Base-by-base conservation (phyloP, 257 asterid genomes). In the Solanum peruvianum region DNA sequence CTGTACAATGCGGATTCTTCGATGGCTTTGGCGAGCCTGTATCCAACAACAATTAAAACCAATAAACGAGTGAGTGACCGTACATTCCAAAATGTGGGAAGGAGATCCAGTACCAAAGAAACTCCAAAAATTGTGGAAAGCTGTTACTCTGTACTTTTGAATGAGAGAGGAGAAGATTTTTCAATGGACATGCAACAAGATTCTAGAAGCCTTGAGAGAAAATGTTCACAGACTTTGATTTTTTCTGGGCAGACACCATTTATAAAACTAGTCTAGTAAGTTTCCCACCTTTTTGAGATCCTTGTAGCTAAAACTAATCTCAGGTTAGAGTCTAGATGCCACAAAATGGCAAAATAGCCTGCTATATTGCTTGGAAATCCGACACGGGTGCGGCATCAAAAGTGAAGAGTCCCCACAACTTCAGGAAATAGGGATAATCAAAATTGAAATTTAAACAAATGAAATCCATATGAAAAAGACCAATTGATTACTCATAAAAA, bases 1-100 rank as follows among this genome's bases (percentile, higher is more conserved):
- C 58, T 95, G 94, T 87, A 97, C 98, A 90, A 97, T 96, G 88
- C 98, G 94, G 86, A 95, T 90, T 75, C 99, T 90, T 87, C 89
- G 91, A 90, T 97, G 98, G 94, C 96, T 94, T 87, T 58, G 96
- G 73, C 98, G 97, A 72, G 94, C 93, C 99, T 96, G 89, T 86
- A 91, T 39, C 86, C 76, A 86, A 60, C 67, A 47, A 80, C 11
- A 80, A 80, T 47, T 80, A 37, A 52, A 80, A 47, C 67, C 67
- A 80, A 49, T 18, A 80, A 80, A 80, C 27, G 20, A 80, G 67
- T 47, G 67, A 78, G 84, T 9, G 25, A 33, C 33, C 27, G 0
- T 42, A 47, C 52, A n/a, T 78, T 45, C 44, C 85, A 29, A 27
- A 80, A 49, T 80, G 69, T 18, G 44, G 69, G 11, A 80, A 27